Conservation (phyloP, 2,329 filamentous ascomycete species). For the Ophiostoma angusticollis region DNA sequence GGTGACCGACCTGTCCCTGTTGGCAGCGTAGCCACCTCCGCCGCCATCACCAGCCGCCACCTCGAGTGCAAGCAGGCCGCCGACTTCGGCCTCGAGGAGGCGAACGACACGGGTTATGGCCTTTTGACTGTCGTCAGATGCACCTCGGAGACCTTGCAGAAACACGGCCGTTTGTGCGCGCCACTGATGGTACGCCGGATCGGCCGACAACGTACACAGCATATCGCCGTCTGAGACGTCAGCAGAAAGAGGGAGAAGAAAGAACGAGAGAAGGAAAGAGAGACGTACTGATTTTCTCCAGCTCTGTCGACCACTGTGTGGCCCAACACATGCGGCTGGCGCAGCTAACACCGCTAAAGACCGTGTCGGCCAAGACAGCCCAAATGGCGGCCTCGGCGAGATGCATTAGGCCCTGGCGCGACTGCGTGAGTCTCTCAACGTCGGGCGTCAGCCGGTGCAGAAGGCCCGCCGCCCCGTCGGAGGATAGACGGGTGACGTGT, state of each 20-base stretch:
- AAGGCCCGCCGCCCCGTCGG: neutral
- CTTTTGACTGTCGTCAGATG: neutral
- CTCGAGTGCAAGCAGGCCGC: neutral
- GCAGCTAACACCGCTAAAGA: conserved; percentile 4
- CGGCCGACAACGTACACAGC: neutral
- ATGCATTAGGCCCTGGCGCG: neutral
- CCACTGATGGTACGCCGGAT: conserved; percentile 9
- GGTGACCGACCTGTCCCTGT: neutral
- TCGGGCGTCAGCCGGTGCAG: conserved; percentile 5
- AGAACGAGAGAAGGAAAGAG: neutral
- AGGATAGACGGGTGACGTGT: neutral
- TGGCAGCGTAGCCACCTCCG: neutral
- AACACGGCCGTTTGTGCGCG: conserved; percentile 9
- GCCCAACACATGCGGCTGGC: conserved; percentile 12
- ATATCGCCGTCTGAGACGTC: conserved; percentile 1
- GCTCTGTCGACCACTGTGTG: neutral
- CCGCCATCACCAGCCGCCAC: neutral
- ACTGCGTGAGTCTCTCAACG: neutral
- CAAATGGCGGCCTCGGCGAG: conserved; percentile 9
- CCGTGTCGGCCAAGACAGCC: conserved; percentile 6
- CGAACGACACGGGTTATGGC: conserved; percentile 1
- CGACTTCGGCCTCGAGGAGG: conserved; percentile 4
- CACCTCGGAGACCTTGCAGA: neutral
- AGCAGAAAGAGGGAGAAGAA: neutral
- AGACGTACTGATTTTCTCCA: conserved; percentile 5